Base-by-base conservation (phyloP, 2,329 filamentous ascomycete genomes). In the Dothidotthia symphoricarpi region DNA sequence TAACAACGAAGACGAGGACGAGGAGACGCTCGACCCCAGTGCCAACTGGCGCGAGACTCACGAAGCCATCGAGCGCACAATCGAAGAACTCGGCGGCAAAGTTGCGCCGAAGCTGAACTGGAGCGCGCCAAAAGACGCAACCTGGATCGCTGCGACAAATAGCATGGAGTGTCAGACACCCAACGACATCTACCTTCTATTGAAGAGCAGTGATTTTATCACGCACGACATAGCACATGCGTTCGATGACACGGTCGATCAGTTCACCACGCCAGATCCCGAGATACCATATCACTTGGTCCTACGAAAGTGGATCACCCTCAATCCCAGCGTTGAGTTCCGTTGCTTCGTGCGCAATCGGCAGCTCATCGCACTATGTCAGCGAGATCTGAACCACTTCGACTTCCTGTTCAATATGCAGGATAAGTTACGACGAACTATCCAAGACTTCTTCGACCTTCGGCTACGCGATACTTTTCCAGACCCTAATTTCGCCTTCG, bases 31-130 rank as follows among this genome's bases (percentile, higher is more conserved):
- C 11, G 81, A 82, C 82, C 88, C 69, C 69, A 80, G 78, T 2
- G 60, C 62, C 19, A 66, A 72, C 31, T 83, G 80, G 80, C 65
- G 82, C 7, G 84, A 87, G 24, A 78, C 90, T 2, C 93, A 98
- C 66, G 73, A 81, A 29, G 69, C 78, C 39, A 88, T 98, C 64
- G 85, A 83, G 63, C 73, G 80, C 16, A 86, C 80, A 28, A 96
- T 98, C 46, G 69, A 75, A 10, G 85, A 90, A 54, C 77, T 97
- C 1, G 90, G 88, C 12, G 91, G 91, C 42, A 81, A 83, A 43
- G 90, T 95, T 7, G 83, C 86, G 2, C 93, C 93, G 1, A 98
- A 98, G 68, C 73, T 98, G 31, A 97, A 97, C 71, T 98, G 93
- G 93, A 96, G 90, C 5, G 84, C 89, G 3, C 93, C 93, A 3